These are phyloP conservation scores for Neurospora sublineolata DNA, from an alignment of 495 filamentous ascomycete species.

Conservation along the genomic window DNA sequence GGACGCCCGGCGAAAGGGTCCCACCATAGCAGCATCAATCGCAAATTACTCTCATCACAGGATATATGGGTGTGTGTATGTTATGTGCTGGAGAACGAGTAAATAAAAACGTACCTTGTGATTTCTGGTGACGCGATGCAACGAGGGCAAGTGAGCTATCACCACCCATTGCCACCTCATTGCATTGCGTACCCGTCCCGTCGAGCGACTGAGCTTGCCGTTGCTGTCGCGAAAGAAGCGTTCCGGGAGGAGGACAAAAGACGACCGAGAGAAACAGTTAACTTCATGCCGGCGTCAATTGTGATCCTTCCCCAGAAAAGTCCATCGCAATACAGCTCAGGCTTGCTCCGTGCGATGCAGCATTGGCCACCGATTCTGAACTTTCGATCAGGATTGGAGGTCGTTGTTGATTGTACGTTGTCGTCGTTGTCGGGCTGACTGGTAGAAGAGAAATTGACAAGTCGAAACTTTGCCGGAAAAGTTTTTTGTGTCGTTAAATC, in stretches of 20 bases:
- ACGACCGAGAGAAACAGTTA: background rate
- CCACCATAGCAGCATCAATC: conserved; percentile 22
- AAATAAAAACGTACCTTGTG: background rate
- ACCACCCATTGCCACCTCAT: background rate
- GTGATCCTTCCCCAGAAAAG: background rate
- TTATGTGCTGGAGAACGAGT: background rate
- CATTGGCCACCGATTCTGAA: background rate
- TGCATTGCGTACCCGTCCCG: background rate
- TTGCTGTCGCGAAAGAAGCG: background rate
- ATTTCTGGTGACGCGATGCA: background rate
- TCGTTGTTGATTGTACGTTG: background rate
- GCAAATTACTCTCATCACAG: conserved; percentile 25
- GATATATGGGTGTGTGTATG: background rate
- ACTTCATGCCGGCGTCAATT: background rate
- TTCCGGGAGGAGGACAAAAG: background rate
- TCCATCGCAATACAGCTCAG: background rate
- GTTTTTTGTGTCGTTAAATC: background rate
- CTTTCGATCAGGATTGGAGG: background rate
- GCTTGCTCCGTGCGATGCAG: background rate
- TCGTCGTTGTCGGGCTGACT: background rate
- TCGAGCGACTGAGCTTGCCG: background rate
- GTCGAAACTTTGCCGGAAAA: background rate
- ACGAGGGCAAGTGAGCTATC: background rate
- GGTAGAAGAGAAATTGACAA: background rate
- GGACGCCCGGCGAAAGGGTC: conserved; percentile 20